These are phyloP conservation scores for Hypomyces perniciosus DNA, from an alignment of 2,329 filamentous ascomycete genomes.

Conservation along the genomic window DNA sequence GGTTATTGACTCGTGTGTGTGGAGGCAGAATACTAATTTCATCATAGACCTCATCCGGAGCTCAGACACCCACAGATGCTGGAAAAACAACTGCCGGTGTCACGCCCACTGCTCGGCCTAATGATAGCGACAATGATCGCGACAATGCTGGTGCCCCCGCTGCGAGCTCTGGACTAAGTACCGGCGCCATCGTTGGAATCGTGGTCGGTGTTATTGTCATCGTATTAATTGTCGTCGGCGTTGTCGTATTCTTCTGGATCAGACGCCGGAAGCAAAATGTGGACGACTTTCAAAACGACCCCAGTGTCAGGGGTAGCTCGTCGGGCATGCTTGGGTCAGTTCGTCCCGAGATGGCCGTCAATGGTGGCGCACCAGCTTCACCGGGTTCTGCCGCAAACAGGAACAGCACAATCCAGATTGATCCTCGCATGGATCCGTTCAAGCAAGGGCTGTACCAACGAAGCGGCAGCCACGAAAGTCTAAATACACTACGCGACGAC, in stretches of 20 bases:
- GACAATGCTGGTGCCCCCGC: conserved; percentile 11
- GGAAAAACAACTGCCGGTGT: conserved; percentile 50
- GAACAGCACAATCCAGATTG: conserved; percentile 50
- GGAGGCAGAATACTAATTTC: conserved; percentile 2
- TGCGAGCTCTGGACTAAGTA: conserved; percentile 29
- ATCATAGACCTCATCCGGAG: not conserved
- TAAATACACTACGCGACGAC: conserved; percentile 58
- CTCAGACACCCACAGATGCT: not conserved
- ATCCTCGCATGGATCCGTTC: conserved; percentile 59
- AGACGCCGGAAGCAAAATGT: conserved; percentile 40
- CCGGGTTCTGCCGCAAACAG: conserved; percentile 39
- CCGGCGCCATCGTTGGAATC: conserved; percentile 47
- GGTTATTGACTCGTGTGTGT: not conserved
- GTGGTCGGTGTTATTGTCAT: conserved; percentile 45
- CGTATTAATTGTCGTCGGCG: conserved; percentile 32
- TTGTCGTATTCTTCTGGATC: conserved; percentile 38
- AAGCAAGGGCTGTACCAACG: conserved; percentile 50
- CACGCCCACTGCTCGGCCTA: conserved; percentile 23
- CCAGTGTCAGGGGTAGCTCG: conserved; percentile 46
- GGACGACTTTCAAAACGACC: conserved; percentile 37
- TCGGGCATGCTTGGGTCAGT: conserved; percentile 41
- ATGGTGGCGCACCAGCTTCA: conserved; percentile 25
- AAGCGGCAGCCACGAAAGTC: conserved; percentile 56
- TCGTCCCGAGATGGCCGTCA: conserved; percentile 35
- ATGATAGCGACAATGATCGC: conserved; percentile 16